Evolutionary conservation across 2,329 filamentous ascomycete genomes (phyloP), one percentile per base, ranked within the genome.

Genomic region (Ustulina deusta): DNA sequence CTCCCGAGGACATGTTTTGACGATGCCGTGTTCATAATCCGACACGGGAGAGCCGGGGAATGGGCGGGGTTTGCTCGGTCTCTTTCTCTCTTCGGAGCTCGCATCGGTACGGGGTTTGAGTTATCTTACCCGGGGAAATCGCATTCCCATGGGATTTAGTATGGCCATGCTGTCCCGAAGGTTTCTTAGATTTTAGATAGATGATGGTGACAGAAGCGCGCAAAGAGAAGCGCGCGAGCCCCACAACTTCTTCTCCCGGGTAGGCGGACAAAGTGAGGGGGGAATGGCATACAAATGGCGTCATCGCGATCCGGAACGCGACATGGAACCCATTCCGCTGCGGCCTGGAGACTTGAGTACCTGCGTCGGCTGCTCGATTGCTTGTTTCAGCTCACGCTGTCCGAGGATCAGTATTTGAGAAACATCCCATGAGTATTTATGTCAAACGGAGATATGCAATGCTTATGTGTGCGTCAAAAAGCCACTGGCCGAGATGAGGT

Each of bases 231-330:
- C 32, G 32, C 29, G 9, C 36, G 3, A 40, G 22, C 20, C 36
- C 61, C 56, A 20, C 44, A n/a, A 2, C 9, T 11, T 51, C 46
- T 36, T 27, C 46, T 52, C 44, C 44, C 17, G 20, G 54, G 61
- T 57, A 63, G 25, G 32, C 15, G 34, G 46, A 49, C 52, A 42
- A 51, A 51, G 51, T 38, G 49, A 48, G 52, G 40, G 51, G n/a
- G n/a, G n/a, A n/a, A n/a, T n/a, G n/a, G n/a, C n/a, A n/a, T n/a
- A n/a, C n/a, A n/a, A n/a, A 46, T 46, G n/a, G n/a, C n/a, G 42
- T 46, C 20, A 22, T 46, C n/a, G 42, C 20, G 42, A 46, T 22
- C 20, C n/a, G 42, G 42, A 46, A 46, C 42, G 1, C 3, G 29
- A 32, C 3, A 4, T 32, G 7, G 29, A 32, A 32, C 29, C 29